Base-by-base conservation (phyloP, 176 grass and related monocot species). In the Chrysopogon serrulatus region DNA sequence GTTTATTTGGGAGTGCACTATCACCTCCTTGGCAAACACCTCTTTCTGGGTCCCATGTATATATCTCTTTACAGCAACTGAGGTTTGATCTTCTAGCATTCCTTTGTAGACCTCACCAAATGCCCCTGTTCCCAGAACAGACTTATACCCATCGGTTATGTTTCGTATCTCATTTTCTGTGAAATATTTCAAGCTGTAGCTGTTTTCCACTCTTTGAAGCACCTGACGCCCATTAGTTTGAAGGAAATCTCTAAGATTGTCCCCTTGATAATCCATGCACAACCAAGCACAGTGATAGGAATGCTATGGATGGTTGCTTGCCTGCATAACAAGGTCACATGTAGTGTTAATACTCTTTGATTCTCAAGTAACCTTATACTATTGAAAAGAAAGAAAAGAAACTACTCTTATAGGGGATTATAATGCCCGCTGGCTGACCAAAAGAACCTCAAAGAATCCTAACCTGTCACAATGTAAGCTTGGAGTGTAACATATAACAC, bases 1-100 rank as follows among this genome's bases (percentile, higher is more conserved):
- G 71, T 74, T 74, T 74, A 74, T 49, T 23, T 74, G 28, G 34
- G 44, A 74, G 17, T 74, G 71, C 16, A 74, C 71, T 33, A 51
- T 74, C 28, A 74, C 24, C 44, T 74, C 71, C 8, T 51, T 74
- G 16, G 71, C 44, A 8, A 74, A 74, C 5, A 5, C 44, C 5
- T 33, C 71, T 51, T 74, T 74, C 3, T 8, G 18, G 9, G 44
- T 51, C 5, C 71, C 44, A 74, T 51, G 9, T 33, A 12, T 74
- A 28, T 49, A 74, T 49, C 13, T 73, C 12, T 73, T 74, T 51
- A 74, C 71, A 0, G 71, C 71, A 0, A 74, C 71, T 4, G 10
- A 9, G 2, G 8, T 5, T 6, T 32, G 27, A 12, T 53, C 71
- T 23, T 23, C 45, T 7, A 74, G 1, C 5, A 0, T 5, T 1